Evolutionary conservation across 2,329 filamentous ascomycete species (phyloP).

Genomic region (Parascedosporium putredinis): DNA sequence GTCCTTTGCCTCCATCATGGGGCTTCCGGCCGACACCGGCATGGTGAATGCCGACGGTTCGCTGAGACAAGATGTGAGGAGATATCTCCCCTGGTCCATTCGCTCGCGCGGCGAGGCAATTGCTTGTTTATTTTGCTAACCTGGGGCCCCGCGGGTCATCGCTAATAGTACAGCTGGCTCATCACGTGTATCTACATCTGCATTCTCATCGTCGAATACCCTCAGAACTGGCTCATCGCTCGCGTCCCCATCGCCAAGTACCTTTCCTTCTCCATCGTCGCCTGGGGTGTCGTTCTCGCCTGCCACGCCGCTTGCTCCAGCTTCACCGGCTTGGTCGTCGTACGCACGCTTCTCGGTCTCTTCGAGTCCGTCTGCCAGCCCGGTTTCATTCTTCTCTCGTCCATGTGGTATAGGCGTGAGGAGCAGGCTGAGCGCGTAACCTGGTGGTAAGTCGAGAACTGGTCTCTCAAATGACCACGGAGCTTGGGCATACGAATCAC

Average conservation of each 20-base stretch:
- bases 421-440: constrained; percentile 58
- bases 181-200: constrained; percentile 67
- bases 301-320: constrained; percentile 50
- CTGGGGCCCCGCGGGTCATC: not conserved
- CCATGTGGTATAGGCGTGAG: constrained; percentile 61
- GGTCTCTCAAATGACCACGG: no score
- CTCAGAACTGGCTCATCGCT: constrained; percentile 50
- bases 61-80: constrained; percentile 14
- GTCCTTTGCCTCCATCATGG: constrained; percentile 56
- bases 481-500: no score
- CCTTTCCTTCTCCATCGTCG: constrained; percentile 50
- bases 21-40: constrained; percentile 38
- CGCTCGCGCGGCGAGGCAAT: no score
- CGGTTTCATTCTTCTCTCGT: constrained; percentile 54
- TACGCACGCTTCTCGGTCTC: constrained; percentile 57
- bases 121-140: no score
- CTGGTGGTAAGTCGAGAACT: constrained; percentile 49
- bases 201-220: constrained; percentile 61
- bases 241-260: constrained; percentile 60
- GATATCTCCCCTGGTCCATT: no score
- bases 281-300: constrained; percentile 52
- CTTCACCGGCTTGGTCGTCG: constrained; percentile 47
- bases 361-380: constrained; percentile 64
- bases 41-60: constrained; percentile 28
- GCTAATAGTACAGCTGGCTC: constrained; percentile 62